Evolutionary conservation across 441 rosid species (phyloP), one percentile per base, ranked within the genome.

Genomic region (Lepidium campestre): DNA sequence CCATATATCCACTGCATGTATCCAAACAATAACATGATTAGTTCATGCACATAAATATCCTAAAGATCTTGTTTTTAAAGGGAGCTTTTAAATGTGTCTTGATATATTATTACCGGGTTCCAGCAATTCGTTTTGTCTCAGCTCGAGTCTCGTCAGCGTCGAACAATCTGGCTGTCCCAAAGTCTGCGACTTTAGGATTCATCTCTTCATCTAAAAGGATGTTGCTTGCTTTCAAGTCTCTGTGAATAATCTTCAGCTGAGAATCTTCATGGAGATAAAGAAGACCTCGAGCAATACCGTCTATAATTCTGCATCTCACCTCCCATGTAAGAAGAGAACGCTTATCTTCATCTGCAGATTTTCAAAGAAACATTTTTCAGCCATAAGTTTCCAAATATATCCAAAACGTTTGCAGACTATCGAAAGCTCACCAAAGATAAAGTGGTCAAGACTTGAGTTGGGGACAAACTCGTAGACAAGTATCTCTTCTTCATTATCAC

Each of bases 381-480:
- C 27, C 19, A 27, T 27, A 27, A 27, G 31, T 27, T 6, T 27
- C 31, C 31, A 27, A 27, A 27, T 27, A 27, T 27, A 27, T 27
- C 31, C 31, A 27, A 27, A 27, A 27, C 7, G 0, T 27, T 27
- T 5, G 31, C 87, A 27, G 13, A 8, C 6, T 27, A 3, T 50
- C 0, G n/a, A 50, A 27, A 34, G 57, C 20, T 57, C 10, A 82
- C 82, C 82, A 7, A 74, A 80, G 64, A 83, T 62, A 42, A 71
- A 76, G 47, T 34, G n/a, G 13, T 78, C 80, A 20, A 83, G 79
- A 68, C 84, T 83, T 39, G 71, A 67, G 29, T 75, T 78, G 7
- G 84, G 74, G 41, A 80, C 56, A 20, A 65, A 77, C 68, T 80
- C 84, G 23, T 78, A 83, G 15, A 78, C 62, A 19, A 83, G 71